Evolutionary conservation across 768 basidiomycete species (phyloP).

Genomic region (Lactarius quietus): DNA sequence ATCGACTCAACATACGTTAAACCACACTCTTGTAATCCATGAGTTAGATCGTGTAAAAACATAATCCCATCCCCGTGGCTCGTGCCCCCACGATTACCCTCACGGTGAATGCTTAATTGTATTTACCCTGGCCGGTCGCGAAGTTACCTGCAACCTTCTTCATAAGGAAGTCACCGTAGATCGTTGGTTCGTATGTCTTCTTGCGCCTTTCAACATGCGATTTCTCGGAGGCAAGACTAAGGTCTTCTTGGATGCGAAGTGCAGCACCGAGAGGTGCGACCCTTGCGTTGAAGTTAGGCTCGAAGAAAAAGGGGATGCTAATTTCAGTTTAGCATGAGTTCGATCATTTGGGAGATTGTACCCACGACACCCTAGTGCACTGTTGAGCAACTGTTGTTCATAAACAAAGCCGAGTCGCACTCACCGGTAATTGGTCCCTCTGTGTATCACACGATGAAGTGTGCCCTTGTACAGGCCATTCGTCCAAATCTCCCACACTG

Average conservation of each 20-base stretch:
- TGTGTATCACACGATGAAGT: constrained; percentile 84
- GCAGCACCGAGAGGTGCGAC: constrained; percentile 65
- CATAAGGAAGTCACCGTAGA: constrained; percentile 78
- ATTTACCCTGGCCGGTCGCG: constrained; percentile 38
- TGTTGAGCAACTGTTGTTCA: neutral
- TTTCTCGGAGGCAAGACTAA: constrained; percentile 21
- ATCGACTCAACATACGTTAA: constrained; percentile 5
- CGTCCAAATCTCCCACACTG: constrained; percentile 93
- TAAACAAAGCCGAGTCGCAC: constrained; percentile 3
- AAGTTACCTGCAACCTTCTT: constrained; percentile 76
- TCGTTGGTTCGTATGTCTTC: constrained; percentile 44
- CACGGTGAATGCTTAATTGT: constrained; percentile 29
- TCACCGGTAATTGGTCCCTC: constrained; percentile 61
- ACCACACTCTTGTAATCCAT: constrained; percentile 12
- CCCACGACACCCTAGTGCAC: constrained; percentile 64
- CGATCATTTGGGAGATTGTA: neutral
- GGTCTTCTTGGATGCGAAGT: constrained; percentile 40
- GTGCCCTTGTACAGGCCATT: constrained; percentile 85
- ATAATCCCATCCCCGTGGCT: constrained; percentile 6
- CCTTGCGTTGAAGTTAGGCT: constrained; percentile 77
- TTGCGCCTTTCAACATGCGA: constrained; percentile 24
- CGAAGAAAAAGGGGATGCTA: constrained; percentile 92
- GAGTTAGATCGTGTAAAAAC: constrained; percentile 8
- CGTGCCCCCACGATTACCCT: neutral
- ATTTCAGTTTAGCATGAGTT: constrained; percentile 6